Conservation (phyloP, 495 filamentous ascomycete genomes). For the Trichoderma parareesei region DNA sequence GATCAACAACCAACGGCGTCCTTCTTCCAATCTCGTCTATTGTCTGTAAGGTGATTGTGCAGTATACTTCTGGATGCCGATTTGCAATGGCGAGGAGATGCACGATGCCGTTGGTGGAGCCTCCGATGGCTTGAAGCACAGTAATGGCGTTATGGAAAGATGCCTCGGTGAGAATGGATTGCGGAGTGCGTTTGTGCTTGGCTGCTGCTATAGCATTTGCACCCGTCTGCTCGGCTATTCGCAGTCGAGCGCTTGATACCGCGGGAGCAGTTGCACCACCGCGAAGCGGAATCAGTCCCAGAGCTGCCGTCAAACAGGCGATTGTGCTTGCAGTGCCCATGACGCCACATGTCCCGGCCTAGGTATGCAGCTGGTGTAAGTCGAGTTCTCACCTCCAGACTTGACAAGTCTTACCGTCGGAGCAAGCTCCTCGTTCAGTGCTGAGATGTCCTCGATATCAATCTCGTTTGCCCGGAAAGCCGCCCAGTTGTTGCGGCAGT, state of each 20-base stretch:
- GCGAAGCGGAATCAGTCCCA: conserved; percentile 57
- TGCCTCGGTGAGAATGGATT: conserved; percentile 47
- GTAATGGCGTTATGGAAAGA: conserved; percentile 62
- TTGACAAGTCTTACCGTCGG: conserved; percentile 42
- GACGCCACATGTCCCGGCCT: conserved; percentile 60
- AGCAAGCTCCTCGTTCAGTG: conserved; percentile 59
- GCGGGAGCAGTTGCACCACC: conserved; percentile 52
- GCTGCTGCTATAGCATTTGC: conserved; percentile 40
- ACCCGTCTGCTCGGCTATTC: conserved; percentile 58
- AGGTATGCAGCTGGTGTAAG: background rate
- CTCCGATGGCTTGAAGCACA: conserved; percentile 61
- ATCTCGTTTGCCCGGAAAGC: conserved; percentile 50
- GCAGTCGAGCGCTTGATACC: conserved; percentile 53
- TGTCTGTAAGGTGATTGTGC: conserved; percentile 46
- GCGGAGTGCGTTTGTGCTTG: conserved; percentile 31
- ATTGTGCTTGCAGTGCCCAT: conserved; percentile 67
- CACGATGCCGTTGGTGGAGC: conserved; percentile 60
- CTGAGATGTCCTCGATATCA: conserved; percentile 58
- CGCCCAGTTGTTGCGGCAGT: conserved; percentile 62
- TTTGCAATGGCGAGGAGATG: conserved; percentile 59
- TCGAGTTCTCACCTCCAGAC: background rate
- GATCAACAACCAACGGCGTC: conserved; percentile 54
- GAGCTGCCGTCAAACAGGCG: conserved; percentile 54
- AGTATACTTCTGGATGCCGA: conserved; percentile 47
- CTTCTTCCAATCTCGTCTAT: conserved; percentile 52